A percentile compares a stretch with the other conserved stretches of the same genome.
These are phyloP conservation scores for Yamadazyma mexicana DNA, from an alignment of 1,139 yeast genomes.

Conservation along the genomic window DNA sequence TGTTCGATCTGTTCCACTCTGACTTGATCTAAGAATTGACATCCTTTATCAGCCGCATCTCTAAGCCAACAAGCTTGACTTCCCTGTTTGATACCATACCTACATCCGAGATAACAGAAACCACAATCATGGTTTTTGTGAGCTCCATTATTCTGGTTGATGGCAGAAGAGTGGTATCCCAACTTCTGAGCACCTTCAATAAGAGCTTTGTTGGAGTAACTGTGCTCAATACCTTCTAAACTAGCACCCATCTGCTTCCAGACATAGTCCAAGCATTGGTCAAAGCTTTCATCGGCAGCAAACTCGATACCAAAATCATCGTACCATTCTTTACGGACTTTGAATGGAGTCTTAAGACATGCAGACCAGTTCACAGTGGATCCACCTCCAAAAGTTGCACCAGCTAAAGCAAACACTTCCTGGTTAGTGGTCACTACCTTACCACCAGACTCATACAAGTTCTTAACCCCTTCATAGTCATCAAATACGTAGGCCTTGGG, in stretches of 20 bases:
- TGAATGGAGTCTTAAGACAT: constrained; percentile 51
- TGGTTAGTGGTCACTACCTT: constrained; percentile 32
- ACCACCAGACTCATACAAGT: constrained; percentile 46
- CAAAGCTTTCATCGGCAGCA: constrained; percentile 47
- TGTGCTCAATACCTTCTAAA: constrained; percentile 42
- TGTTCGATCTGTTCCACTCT: constrained; percentile 42
- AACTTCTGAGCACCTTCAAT: constrained; percentile 49
- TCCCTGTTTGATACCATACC: constrained; percentile 56
- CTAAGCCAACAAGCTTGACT: constrained; percentile 53
- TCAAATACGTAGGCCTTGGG: constrained; percentile 36
- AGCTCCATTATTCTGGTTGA: constrained; percentile 54
- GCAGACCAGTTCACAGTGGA: constrained; percentile 67
- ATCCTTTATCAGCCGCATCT: constrained; percentile 51
- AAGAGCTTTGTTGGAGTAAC: constrained; percentile 46
- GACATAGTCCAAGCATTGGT: constrained; percentile 49
- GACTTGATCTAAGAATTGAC: constrained; percentile 50
- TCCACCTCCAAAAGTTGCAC: constrained; percentile 62
- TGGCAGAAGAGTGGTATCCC: constrained; percentile 42
- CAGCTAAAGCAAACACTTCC: constrained; percentile 47
- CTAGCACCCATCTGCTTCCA: constrained; percentile 54
- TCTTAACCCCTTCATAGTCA: constrained; percentile 38
- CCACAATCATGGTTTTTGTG: constrained; percentile 51
- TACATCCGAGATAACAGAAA: constrained; percentile 54
- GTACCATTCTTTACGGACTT: constrained; percentile 58
- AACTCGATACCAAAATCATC: constrained; percentile 49